Evolutionary conservation across 106 monocot genomes (phyloP).

Genomic region (Alisma plantagoaquatica): DNA sequence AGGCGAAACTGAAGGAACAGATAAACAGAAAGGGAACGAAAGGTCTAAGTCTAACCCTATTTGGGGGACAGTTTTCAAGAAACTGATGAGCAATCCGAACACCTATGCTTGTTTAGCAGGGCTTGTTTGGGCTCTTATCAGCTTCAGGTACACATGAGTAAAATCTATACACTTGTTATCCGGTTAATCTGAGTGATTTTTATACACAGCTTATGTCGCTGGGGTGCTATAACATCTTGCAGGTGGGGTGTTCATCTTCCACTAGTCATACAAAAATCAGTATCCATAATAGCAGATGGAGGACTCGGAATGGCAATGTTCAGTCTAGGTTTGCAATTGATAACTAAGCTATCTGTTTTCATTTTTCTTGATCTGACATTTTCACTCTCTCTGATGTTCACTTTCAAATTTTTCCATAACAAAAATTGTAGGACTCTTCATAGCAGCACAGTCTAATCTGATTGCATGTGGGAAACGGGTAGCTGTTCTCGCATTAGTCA

Average conservation of each 20-base stretch:
- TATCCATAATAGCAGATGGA: conserved; percentile 59
- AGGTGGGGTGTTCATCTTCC: conserved; percentile 65
- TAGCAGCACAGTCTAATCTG: conserved; percentile 48
- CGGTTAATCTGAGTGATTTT: not conserved
- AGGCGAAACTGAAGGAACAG: conserved; percentile 15
- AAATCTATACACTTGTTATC: not conserved
- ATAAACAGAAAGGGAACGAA: not conserved
- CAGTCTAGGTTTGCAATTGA: conserved; percentile 48
- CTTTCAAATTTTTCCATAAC: too few species aligned
- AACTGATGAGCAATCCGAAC: conserved; percentile 61
- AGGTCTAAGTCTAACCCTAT: conserved; percentile 14
- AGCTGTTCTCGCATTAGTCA: conserved; percentile 31
- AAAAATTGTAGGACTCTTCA: conserved; percentile 62
- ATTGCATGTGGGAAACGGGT: conserved; percentile 48
- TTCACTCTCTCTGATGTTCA: too few species aligned
- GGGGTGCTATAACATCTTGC: conserved; percentile 11
- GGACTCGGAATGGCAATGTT: conserved; percentile 92
- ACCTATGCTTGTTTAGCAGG: conserved; percentile 50
- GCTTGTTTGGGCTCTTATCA: conserved; percentile 56
- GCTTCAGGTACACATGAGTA: conserved; percentile 38
- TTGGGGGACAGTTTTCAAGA: conserved; percentile 35
- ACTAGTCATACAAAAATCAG: conserved; percentile 33
- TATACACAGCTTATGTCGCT: conserved; percentile 1
- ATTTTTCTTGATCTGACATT: not conserved
- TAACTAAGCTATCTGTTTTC: conserved; percentile 1